A percentile compares a stretch with the other conserved stretches of the same genome.
Conservation (phyloP, 2,329 filamentous ascomycete species). For the Pseudocercospora cruenta region DNA sequence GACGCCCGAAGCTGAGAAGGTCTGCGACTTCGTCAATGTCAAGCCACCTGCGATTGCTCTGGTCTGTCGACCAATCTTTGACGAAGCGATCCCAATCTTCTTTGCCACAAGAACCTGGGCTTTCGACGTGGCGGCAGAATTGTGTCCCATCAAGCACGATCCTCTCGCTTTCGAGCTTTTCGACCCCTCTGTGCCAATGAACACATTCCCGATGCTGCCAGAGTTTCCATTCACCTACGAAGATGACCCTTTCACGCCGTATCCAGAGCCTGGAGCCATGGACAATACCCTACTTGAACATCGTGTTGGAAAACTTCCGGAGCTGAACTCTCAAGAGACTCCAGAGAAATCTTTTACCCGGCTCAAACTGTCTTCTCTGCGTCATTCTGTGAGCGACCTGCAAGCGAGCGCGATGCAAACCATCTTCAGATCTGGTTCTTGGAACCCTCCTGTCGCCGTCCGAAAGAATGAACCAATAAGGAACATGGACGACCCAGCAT, state of each 20-base stretch:
- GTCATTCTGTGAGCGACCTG: background rate
- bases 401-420: background rate
- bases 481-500: background rate
- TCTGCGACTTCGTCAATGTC: background rate
- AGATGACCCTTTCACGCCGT: background rate
- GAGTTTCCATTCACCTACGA: slow-evolving; percentile 1
- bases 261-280: background rate
- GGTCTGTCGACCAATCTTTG: slow-evolving; percentile 1
- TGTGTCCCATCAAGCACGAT: slow-evolving; percentile 2
- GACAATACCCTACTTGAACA: background rate
- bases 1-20: background rate
- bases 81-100: background rate
- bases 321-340: background rate
- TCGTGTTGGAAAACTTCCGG: background rate
- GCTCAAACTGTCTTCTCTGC: background rate
- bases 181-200: background rate
- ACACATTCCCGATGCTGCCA: background rate
- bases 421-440: background rate
- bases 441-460: background rate
- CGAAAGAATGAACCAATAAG: background rate
- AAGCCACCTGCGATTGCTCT: slow-evolving; percentile 5
- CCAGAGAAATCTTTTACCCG: background rate
- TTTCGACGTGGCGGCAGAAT: background rate
- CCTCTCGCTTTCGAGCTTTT: slow-evolving; percentile 2
- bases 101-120: background rate